Evolutionary conservation across 371 early-diverging fungal species (phyloP), one percentile per base, ranked within the genome.

Genomic region (Mortierella sp.): DNA sequence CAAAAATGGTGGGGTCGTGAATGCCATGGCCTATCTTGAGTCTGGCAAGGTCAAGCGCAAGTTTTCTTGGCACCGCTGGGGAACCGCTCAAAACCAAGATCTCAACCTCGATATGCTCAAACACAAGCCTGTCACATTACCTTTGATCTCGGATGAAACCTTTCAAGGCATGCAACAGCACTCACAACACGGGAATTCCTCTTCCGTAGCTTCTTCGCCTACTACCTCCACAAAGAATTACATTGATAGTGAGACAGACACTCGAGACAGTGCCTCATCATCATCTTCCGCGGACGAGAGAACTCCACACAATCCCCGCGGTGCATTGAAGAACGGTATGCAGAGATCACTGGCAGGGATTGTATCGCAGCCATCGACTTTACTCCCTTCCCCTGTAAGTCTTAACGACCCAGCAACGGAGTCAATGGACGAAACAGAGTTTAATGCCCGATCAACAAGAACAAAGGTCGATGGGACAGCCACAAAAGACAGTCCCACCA

Each of bases 61-160:
- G 59, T 87, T 87, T 70, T 84, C 85, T 32, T 87, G 87, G 87
- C 70, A 76, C 47, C 75, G 75, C 38, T 87, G 86, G 86, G 83
- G 81, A 36, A 76, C 86, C 8, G 87, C 86, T 38, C 81, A 81
- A 45, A 85, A 83, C 8, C 72, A 74, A 43, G 81, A 80, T 22
- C 69, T 80, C 38, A 65, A 60, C 52, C 66, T 80, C 16, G 75
- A 71, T 3, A 40, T 68, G 61, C 63, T 74, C 62, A 74, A 75
- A 53, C 71, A 61, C 65, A 80, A 80, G 63, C 55, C 75, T 16
- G 65, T 74, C 43, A 66, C 16, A 5, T 40, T 80, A 21, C 81
- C 81, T 33, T 45, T 75, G 41, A 47, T 74, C 16, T 68, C 72
- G 55, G 75, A 80, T 60, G 70, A 78, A 45, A 48, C 32, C 32